Evolutionary conservation across 2,329 filamentous ascomycete genomes (phyloP), one percentile per base, ranked within the genome.

Genomic region (Acarospora socialis): DNA sequence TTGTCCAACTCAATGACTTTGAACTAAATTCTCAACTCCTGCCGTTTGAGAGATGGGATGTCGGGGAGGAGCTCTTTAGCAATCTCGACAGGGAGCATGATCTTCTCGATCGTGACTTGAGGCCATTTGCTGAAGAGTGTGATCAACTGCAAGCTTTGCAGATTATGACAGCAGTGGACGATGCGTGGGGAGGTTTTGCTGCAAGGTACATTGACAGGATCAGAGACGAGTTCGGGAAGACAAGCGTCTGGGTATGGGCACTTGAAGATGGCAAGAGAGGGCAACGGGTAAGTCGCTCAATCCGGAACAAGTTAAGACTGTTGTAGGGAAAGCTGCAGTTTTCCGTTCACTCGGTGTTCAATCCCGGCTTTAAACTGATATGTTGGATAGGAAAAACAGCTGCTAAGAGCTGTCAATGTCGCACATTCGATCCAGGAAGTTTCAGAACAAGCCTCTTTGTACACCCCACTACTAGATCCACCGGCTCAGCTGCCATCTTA

Each of bases 61-160:
- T 70, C 33, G 84, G 84, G 7, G 73, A 77, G 42, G 79, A 86
- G 27, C 65, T 94, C 4, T 93, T 86, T 43, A 58, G 61, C 13
- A 65, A 66, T 3, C 61, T 86, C 5, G 79, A 87, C 52, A 74
- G 70, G 47, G 83, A 92, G 46, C 73, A 86, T 43, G 87, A 94
- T 46, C 55, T 95, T 4, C 61, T 94, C 3, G 90, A 98, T 50
- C 71, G 86, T n/a, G 87, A 98, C 52, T 61, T 94, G 42, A 68
- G 90, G 21, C 76, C 76, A 0, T 94, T 94, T 50, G 72, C 77
- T 2, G 90, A 98, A 57, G 90, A 95, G 56, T 90, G 84, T 42
- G 90, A 98, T 53, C 76, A 83, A 34, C 67, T 95, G 58, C 86
- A 94, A 54, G 87, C 79, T 0, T 63, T 98, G 12, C 87, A 95